Evolutionary conservation across 208 protist genomes (phyloP).

Genomic region (Acanthamoeba triangularis): DNA sequence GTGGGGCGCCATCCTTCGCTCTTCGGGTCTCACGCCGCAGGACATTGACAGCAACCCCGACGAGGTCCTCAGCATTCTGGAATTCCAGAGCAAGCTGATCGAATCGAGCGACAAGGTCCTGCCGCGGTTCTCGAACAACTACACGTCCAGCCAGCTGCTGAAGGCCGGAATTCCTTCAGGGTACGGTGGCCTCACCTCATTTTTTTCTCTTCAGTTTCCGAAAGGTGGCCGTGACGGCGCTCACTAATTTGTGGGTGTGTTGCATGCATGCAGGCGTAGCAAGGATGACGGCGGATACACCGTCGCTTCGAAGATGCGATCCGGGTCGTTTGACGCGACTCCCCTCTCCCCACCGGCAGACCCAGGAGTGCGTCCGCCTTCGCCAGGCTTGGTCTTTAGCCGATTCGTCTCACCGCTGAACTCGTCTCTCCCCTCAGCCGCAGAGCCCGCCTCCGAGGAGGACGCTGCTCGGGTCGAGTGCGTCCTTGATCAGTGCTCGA

Average conservation of each 20-base stretch:
- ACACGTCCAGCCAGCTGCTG: constrained; percentile 1
- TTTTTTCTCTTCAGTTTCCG: neutral
- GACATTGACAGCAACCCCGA: constrained; percentile 83
- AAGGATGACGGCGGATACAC: neutral
- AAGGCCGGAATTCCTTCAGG: neutral
- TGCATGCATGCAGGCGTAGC: neutral
- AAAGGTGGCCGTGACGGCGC: too few species aligned
- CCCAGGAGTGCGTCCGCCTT: neutral
- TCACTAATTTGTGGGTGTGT: neutral
- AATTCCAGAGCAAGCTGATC: constrained; percentile 78
- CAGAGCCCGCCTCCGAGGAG: neutral
- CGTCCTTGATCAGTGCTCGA: constrained; percentile 23
- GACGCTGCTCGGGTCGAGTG: neutral
- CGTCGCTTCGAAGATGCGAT: neutral
- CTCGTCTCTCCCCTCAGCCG: neutral
- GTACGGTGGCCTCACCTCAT: neutral
- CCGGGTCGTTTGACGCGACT: neutral
- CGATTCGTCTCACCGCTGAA: neutral
- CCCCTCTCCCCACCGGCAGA: neutral
- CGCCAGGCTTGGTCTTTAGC: too few species aligned
- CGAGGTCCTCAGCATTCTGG: constrained; percentile 80
- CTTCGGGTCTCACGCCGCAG: constrained; percentile 75
- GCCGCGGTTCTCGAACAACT: neutral
- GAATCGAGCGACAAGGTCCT: constrained; percentile 40
- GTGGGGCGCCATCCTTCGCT: constrained; percentile 84